Percentiles rank a stretch among this genome's conserved stretches.
Conservation (phyloP, 805 yeast species). For the Pichia nanzhaoensis region DNA sequence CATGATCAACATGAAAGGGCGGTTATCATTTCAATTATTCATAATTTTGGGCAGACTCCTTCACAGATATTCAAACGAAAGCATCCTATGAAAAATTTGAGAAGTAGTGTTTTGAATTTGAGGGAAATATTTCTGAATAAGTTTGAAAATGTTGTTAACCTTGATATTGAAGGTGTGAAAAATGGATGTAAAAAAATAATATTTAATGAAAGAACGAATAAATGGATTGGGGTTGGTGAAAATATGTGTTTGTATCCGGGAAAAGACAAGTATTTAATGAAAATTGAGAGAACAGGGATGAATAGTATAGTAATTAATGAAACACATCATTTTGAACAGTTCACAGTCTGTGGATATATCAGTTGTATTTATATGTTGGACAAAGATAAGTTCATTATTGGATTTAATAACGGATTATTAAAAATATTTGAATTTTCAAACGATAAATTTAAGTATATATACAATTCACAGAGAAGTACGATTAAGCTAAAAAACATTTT, state of each 20-base stretch:
- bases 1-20: constrained; percentile 66
- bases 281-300: constrained; percentile 10
- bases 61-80: constrained; percentile 60
- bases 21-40: constrained; percentile 78
- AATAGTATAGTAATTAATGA: constrained; percentile 33
- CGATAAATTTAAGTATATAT: constrained; percentile 32
- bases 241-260: constrained; percentile 2
- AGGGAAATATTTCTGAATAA: constrained; percentile 13
- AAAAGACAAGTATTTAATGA: constrained; percentile 7
- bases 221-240: constrained; percentile 44
- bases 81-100: constrained; percentile 47
- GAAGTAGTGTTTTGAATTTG: constrained; percentile 12
- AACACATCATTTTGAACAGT: constrained; percentile 33
- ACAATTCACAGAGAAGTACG: constrained; percentile 28
- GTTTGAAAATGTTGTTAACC: neutral
- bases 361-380: constrained; percentile 33
- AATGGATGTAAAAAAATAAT: neutral
- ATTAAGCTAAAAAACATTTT: constrained; percentile 13
- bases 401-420: constrained; percentile 53
- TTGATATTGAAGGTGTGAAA: neutral
- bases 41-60: constrained; percentile 92
- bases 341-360: constrained; percentile 34
- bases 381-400: constrained; percentile 41
- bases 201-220: constrained; percentile 33
- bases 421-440: constrained; percentile 31